Percentiles rank a stretch among this genome's conserved stretches.
Conservation (phyloP, 495 filamentous ascomycete genomes). For the Aspergillus sclerotioniger region DNA sequence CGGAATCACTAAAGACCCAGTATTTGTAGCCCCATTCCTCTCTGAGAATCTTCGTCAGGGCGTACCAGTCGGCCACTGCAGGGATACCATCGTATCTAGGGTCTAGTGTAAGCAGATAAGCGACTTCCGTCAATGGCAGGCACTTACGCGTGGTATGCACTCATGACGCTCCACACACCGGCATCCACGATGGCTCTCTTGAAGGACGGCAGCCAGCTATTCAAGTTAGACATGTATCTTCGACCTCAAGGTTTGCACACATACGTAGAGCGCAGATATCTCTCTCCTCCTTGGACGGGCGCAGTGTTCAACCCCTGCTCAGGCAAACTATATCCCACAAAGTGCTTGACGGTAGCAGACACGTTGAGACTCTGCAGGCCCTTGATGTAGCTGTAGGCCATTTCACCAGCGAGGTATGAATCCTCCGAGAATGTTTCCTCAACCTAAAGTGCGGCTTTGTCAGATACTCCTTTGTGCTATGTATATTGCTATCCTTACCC, state of each 20-base stretch:
- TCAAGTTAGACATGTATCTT: neutral
- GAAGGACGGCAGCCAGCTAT: slow-evolving; percentile 60
- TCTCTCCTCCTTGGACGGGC: slow-evolving; percentile 65
- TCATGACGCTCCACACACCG: slow-evolving; percentile 65
- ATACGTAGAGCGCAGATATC: slow-evolving; percentile 63
- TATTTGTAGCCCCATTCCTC: slow-evolving; percentile 71
- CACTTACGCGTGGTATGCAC: slow-evolving; percentile 59
- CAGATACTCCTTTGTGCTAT: neutral
- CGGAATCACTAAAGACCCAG: slow-evolving; percentile 58
- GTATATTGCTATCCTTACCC: slow-evolving; percentile 28
- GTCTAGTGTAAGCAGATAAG: neutral
- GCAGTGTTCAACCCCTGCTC: slow-evolving; percentile 69
- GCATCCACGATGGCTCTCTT: slow-evolving; percentile 67
- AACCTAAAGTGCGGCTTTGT: slow-evolving; percentile 33
- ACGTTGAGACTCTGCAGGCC: slow-evolving; percentile 63
- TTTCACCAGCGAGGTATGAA: slow-evolving; percentile 57
- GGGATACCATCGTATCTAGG: slow-evolving; percentile 61
- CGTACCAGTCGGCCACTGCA: slow-evolving; percentile 56
- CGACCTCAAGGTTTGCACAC: neutral
- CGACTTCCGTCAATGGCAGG: neutral
- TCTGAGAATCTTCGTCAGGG: slow-evolving; percentile 63
- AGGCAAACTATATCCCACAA: slow-evolving; percentile 59
- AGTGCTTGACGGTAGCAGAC: slow-evolving; percentile 69
- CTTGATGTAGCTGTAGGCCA: slow-evolving; percentile 57
- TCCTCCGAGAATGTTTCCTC: slow-evolving; percentile 71